Base-by-base conservation (phyloP, 371 early-diverging fungal species). In the Mortierella sp. region DNA sequence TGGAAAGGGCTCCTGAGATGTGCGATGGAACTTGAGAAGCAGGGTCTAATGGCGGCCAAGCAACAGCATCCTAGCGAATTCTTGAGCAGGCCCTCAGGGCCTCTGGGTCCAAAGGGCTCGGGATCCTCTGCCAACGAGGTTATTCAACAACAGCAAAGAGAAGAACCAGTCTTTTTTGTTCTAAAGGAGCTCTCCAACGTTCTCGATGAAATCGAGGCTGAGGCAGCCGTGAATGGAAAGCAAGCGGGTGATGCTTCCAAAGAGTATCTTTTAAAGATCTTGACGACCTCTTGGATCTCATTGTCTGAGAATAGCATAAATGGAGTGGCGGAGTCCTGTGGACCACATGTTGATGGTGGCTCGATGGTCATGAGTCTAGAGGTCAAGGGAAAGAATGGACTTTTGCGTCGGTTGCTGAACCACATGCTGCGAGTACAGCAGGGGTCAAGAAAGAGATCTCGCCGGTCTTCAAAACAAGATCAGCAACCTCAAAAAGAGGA, bases 1-100 rank as follows among this genome's bases (percentile, higher is more conserved):
- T 80, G 81, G 81, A 80, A 80, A 61, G 81, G 81, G 3, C 50
- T 80, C 11, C 28, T 80, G 45, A 55, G 69, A 38, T 71, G 72
- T 10, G 81, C 81, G 3, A 5, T 74, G 60, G 70, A 70, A 9
- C 21, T 63, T 59, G 68, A 73, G 48, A 45, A 52, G 41, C 58
- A 52, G 15, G 11, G 3, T 19, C 40, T n/a, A 62, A 5, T 24
- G 7, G 16, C 3, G 24, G 15, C 3, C 24, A 58, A 21, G n/a
- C 57, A 45, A 21, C 63, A 62, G 45, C n/a, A 24, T 16, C 13
- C 11, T 16, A 16, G n/a, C 7, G 32, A 16, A 11, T 15, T 32
- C 48, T 24, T 21, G 24, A 59, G 40, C 16, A n/a, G 33, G 40
- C 19, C 22, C 13, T 33, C 58, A 3, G 4, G 22, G 15, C 45